phyloP scores from a whole-genome alignment of 495 filamentous ascomycete species.

The Penicillium soppii region DNA sequence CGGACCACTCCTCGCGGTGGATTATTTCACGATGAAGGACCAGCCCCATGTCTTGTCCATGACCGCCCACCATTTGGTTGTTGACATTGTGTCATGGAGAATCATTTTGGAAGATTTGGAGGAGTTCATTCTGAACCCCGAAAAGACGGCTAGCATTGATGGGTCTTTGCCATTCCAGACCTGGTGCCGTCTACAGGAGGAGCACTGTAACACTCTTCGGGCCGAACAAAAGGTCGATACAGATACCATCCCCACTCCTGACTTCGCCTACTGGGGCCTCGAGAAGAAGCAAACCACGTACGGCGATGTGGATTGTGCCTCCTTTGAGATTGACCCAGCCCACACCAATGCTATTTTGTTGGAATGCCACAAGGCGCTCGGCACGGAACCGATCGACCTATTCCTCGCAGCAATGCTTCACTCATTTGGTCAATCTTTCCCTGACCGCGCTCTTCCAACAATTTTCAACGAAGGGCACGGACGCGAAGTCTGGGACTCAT shows the following conservation, averaged over 20 bases:
- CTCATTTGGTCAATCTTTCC: constrained; percentile 49
- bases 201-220: constrained; percentile 31
- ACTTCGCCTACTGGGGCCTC: constrained; percentile 54
- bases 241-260: constrained; percentile 23
- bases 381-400: constrained; percentile 54
- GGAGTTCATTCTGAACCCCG: constrained; percentile 53
- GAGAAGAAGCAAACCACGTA: constrained; percentile 44
- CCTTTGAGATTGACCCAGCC: constrained; percentile 45
- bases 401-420: constrained; percentile 51
- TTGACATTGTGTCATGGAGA: constrained; percentile 71
- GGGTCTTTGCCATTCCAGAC: constrained; percentile 59
- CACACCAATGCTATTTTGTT: constrained; percentile 44
- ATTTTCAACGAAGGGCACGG: constrained; percentile 60
- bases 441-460: constrained; percentile 52
- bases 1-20: constrained; percentile 44
- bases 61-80: constrained; percentile 64
- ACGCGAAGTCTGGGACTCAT: constrained; percentile 49
- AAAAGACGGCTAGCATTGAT: constrained; percentile 26
- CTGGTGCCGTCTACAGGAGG: constrained; percentile 54
- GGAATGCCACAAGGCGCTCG: constrained; percentile 45
- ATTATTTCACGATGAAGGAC: constrained; percentile 46
- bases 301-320: constrained; percentile 46
- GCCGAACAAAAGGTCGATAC: constrained; percentile 27
- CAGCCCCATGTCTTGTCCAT: constrained; percentile 55
- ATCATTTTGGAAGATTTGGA: constrained; percentile 68